Percentiles rank a stretch among this genome's conserved stretches.
These are phyloP conservation scores for Taphrina populina DNA, from an alignment of 1,139 yeast species.

Conservation along the genomic window DNA sequence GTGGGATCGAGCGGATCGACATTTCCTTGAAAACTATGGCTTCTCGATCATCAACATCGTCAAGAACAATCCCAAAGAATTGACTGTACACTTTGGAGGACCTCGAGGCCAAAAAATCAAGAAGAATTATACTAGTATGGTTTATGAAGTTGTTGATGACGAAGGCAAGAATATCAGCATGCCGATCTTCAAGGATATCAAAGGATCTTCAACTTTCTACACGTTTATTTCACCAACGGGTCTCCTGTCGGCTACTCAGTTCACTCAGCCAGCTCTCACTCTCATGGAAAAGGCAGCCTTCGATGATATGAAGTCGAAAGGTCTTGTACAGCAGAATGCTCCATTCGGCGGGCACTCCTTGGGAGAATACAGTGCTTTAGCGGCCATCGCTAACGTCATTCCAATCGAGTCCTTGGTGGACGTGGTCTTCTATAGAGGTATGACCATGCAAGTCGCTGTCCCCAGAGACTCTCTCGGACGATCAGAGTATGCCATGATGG, in stretches of 20 bases:
- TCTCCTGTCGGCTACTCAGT: constrained; percentile 94
- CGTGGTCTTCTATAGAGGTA: constrained; percentile 98
- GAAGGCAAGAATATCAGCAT: constrained; percentile 84
- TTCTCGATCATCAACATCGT: constrained; percentile 96
- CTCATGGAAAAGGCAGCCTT: constrained; percentile 99
- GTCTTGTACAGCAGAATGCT: constrained; percentile 88
- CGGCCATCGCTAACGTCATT: constrained; percentile 97
- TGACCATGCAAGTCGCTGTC: constrained; percentile 99
- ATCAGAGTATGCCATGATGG: constrained; percentile 99
- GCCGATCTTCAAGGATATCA: constrained; percentile 91
- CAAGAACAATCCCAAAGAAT: constrained; percentile 89
- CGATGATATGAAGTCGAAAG: constrained; percentile 95
- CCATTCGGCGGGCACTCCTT: constrained; percentile 98
- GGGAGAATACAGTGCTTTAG: constrained; percentile 97
- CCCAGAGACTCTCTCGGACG: constrained; percentile 94
- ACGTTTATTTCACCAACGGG: constrained; percentile 94
- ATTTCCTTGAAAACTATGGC: constrained; percentile 90
- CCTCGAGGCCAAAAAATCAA: constrained; percentile 93
- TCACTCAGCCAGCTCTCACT: constrained; percentile 98
- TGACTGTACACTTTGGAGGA: constrained; percentile 96
- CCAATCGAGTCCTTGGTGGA: constrained; percentile 97
- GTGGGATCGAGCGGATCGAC: constrained; percentile 97
- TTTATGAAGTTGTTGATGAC: constrained; percentile 89
- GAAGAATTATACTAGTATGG: constrained; percentile 93
- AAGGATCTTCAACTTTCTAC: constrained; percentile 73